Conservation (phyloP, 805 yeast genomes). For the Metschnikowia dekortorum region DNA sequence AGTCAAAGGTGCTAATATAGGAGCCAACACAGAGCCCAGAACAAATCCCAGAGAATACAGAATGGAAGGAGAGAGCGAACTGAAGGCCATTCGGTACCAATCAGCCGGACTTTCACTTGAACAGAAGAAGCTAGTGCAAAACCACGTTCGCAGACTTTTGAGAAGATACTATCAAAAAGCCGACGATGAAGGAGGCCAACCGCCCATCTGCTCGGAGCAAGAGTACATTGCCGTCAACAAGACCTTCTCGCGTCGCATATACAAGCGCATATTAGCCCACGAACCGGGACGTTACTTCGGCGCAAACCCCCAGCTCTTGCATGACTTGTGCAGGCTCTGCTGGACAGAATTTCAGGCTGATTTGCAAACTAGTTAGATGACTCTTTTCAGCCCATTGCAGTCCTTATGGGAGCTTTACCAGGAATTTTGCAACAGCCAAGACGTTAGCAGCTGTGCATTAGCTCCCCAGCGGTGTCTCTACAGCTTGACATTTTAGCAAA, state of each 20-base stretch:
- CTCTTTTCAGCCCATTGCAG: no score
- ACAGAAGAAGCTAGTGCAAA: conserved; percentile 56
- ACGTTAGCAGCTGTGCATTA: no score
- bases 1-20: no score
- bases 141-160: conserved; percentile 48
- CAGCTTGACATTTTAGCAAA: no score
- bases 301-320: background rate
- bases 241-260: conserved; percentile 56
- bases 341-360: background rate
- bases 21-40: no score
- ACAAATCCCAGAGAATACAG: no score
- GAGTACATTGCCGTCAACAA: conserved; percentile 60
- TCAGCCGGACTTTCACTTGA: conserved; percentile 25
- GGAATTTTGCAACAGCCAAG: no score
- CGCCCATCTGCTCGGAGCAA: conserved; percentile 24
- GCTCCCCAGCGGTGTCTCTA: no score
- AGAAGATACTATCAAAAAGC: conserved; percentile 41
- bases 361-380: no score
- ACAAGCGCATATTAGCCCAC: conserved; percentile 28
- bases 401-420: no score
- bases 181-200: background rate
- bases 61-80: background rate
- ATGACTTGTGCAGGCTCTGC: conserved; percentile 4
- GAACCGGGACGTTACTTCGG: background rate
- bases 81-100: background rate